A percentile compares a stretch with the other conserved stretches of the same genome.
Evolutionary conservation across 805 yeast genomes (phyloP).

Genomic region (Cyberlindnera maritima): DNA sequence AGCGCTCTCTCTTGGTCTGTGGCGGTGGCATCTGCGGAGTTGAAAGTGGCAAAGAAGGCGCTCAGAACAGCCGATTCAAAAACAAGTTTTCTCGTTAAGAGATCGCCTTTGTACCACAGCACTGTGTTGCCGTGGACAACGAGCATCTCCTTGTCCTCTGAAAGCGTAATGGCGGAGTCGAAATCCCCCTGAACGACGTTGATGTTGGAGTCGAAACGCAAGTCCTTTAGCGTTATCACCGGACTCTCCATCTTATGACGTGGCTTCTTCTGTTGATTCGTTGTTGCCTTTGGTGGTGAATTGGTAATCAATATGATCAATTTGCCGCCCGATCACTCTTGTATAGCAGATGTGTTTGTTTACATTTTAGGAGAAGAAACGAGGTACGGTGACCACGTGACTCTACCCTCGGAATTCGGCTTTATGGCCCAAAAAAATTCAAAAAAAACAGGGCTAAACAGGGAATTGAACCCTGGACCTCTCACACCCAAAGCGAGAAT

Average conservation of each 20-base stretch:
- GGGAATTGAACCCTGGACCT: conserved; percentile 23
- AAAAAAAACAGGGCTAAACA: conserved; percentile 17
- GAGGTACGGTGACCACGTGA: no score
- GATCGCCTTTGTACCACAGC: conserved; percentile 47
- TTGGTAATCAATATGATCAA: no score
- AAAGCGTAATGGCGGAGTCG: conserved; percentile 6
- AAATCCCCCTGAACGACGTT: conserved; percentile 1
- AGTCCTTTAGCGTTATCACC: conserved; percentile 7
- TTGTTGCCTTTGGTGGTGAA: no score
- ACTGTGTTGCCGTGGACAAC: conserved; percentile 16
- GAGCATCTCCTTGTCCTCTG: conserved; percentile 17
- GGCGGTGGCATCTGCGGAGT: not conserved
- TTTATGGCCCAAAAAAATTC: conserved; percentile 2
- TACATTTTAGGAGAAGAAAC: not conserved
- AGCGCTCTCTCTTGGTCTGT: conserved; percentile 36
- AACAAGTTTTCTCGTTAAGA: conserved; percentile 45
- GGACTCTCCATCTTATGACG: conserved; percentile 14
- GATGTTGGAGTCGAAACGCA: conserved; percentile 11
- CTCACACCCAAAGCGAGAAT: conserved; percentile 31
- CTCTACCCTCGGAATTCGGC: conserved; percentile 26
- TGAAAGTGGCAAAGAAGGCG: conserved; percentile 62
- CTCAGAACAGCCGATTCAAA: conserved; percentile 50
- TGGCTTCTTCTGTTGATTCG: no score
- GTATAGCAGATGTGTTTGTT: conserved; percentile 2
- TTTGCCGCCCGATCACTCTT: not conserved